Evolutionary conservation across 495 filamentous ascomycete species (phyloP).

Genomic region (Ascodesmis nigricans): DNA sequence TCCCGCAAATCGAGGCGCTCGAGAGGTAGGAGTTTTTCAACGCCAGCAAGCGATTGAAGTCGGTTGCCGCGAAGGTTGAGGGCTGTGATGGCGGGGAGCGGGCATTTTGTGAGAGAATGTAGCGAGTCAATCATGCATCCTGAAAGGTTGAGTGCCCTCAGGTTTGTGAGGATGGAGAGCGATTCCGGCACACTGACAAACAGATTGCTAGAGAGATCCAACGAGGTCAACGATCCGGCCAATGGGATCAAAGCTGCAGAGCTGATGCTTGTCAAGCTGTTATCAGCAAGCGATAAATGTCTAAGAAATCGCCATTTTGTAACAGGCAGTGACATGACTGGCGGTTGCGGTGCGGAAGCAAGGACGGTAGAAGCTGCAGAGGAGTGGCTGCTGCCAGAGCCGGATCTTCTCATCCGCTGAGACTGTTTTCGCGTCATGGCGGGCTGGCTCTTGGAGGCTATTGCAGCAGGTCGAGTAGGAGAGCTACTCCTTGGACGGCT

Average conservation of each 20-base stretch:
- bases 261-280: constrained; percentile 58
- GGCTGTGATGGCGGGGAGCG: constrained; percentile 78
- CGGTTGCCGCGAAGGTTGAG: constrained; percentile 83
- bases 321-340: constrained; percentile 31
- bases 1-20: constrained; percentile 82
- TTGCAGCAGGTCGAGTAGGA: constrained; percentile 38
- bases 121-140: constrained; percentile 95
- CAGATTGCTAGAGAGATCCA: constrained; percentile 80
- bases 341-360: constrained; percentile 7
- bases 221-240: constrained; percentile 62
- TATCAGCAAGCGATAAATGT: constrained; percentile 80
- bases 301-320: constrained; percentile 88
- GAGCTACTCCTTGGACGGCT: constrained; percentile 50
- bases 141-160: constrained; percentile 76
- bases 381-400: constrained; percentile 80
- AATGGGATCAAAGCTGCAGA: constrained; percentile 54
- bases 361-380: constrained; percentile 20
- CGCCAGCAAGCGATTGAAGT: constrained; percentile 66
- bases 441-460: background rate
- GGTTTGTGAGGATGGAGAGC: constrained; percentile 52
- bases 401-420: constrained; percentile 58
- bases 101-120: constrained; percentile 65
- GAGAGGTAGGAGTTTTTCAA: constrained; percentile 69
- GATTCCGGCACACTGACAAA: constrained; percentile 82
- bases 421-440: constrained; percentile 14